phyloP scores from a whole-genome alignment of 2,329 filamentous ascomycete species.

The Fusarium papillatum region DNA sequence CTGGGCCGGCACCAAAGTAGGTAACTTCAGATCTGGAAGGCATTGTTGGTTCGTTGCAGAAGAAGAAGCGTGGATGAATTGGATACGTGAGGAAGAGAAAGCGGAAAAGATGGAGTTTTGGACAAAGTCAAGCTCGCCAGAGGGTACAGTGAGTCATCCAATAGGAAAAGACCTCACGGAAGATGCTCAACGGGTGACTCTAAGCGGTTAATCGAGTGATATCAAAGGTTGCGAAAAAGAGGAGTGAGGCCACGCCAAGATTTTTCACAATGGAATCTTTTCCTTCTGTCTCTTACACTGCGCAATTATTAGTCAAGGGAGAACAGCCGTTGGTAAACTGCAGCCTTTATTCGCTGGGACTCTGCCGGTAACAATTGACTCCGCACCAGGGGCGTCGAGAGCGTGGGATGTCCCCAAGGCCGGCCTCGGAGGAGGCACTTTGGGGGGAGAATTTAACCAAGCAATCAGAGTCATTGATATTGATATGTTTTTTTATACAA shows the following conservation, averaged over 20 bases:
- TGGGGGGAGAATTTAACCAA: background rate
- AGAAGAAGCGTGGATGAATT: constrained; percentile 23
- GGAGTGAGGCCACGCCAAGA: constrained; percentile 3
- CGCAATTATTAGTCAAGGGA: constrained; percentile 12
- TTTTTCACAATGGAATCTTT: background rate
- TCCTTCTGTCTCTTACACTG: background rate
- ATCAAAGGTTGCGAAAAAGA: background rate
- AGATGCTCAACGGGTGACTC: constrained; percentile 33
- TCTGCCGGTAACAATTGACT: constrained; percentile 23
- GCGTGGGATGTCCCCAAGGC: constrained; percentile 23
- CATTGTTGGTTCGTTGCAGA: constrained; percentile 60
- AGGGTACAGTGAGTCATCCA: constrained; percentile 39
- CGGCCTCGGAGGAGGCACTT: constrained; percentile 22
- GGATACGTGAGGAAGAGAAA: background rate
- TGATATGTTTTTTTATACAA: background rate
- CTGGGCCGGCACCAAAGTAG: constrained; percentile 93
- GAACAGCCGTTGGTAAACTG: constrained; percentile 10
- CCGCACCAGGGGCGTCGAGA: constrained; percentile 22
- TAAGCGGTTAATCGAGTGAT: constrained; percentile 7
- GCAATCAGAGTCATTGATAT: background rate
- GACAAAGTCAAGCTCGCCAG: constrained; percentile 15
- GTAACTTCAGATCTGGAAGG: constrained; percentile 80
- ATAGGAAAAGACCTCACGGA: constrained; percentile 36
- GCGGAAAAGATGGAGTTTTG: constrained; percentile 30
- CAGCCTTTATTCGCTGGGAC: constrained; percentile 33